Conservation (phyloP, 306 rosid species). For the Cicer arietinum region DNA sequence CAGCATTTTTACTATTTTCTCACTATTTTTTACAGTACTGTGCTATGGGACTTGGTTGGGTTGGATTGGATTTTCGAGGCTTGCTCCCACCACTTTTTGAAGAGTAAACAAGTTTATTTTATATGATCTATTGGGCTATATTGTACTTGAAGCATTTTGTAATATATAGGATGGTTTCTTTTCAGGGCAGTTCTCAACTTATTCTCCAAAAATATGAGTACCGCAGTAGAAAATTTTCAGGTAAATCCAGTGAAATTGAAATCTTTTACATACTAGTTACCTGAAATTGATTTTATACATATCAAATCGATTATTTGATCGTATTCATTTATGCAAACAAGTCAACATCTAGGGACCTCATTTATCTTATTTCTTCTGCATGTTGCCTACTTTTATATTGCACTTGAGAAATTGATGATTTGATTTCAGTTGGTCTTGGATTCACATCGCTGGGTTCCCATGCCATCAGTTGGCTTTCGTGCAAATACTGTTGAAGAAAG, state of each 20-base stretch:
- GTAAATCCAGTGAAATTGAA: constrained; percentile 53
- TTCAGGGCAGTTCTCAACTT: constrained; percentile 91
- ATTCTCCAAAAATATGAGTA: constrained; percentile 87
- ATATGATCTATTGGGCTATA: constrained; percentile 33
- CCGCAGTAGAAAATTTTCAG: constrained; percentile 97
- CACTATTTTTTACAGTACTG: constrained; percentile 70
- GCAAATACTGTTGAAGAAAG: constrained; percentile 62
- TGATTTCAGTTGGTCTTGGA: constrained; percentile 83
- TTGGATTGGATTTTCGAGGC: constrained; percentile 96
- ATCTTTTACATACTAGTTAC: constrained; percentile 32
- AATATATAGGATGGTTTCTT: constrained; percentile 46
- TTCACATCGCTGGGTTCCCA: constrained; percentile 99
- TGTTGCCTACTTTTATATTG: constrained; percentile 18
- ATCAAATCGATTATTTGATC: background rate
- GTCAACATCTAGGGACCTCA: constrained; percentile 27
- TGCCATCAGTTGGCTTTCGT: constrained; percentile 89
- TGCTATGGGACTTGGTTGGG: constrained; percentile 99
- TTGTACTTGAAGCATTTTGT: constrained; percentile 18
- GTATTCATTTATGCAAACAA: constrained; percentile 21
- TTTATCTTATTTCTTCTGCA: constrained; percentile 38
- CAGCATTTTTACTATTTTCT: constrained; percentile 43
- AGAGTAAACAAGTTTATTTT: constrained; percentile 61
- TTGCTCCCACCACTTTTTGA: constrained; percentile 96
- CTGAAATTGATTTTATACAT: constrained; percentile 35
- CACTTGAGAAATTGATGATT: constrained; percentile 39